phyloP scores from a whole-genome alignment of 768 basidiomycete species.

The Russula emetica region DNA sequence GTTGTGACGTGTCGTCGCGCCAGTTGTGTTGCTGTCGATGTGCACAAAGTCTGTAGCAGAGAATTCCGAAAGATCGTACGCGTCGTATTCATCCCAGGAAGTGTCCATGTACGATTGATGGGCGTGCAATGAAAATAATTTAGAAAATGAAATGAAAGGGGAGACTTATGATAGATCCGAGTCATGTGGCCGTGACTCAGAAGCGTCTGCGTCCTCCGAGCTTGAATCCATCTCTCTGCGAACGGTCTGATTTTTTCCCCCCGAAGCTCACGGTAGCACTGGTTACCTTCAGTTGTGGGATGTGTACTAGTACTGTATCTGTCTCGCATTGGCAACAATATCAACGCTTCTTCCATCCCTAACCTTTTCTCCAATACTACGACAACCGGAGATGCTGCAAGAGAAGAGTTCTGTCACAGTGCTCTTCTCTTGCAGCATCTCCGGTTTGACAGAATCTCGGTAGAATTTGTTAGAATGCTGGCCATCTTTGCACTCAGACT shows the following conservation, averaged over 20 bases:
- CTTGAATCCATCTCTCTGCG: too few species aligned
- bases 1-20: slow-evolving; percentile 2
- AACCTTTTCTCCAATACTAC: background rate
- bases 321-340: background rate
- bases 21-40: slow-evolving; percentile 5
- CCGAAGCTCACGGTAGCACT: too few species aligned
- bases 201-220: too few species aligned
- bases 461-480: background rate
- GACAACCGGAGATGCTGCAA: too few species aligned
- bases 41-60: slow-evolving; percentile 20
- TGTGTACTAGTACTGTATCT: too few species aligned
- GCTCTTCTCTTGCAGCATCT: background rate
- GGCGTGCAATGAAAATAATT: background rate
- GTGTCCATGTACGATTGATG: slow-evolving; percentile 10
- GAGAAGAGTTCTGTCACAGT: too few species aligned
- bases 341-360: too few species aligned
- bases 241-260: too few species aligned
- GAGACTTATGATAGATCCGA: background rate
- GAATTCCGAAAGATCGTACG: slow-evolving; percentile 29
- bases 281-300: too few species aligned
- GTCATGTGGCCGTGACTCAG: too few species aligned
- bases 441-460: background rate
- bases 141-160: background rate
- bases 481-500: background rate
- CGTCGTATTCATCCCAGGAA: slow-evolving; percentile 23